phyloP scores from a whole-genome alignment of 1,139 yeast genomes.

The Taphrina pruni region DNA sequence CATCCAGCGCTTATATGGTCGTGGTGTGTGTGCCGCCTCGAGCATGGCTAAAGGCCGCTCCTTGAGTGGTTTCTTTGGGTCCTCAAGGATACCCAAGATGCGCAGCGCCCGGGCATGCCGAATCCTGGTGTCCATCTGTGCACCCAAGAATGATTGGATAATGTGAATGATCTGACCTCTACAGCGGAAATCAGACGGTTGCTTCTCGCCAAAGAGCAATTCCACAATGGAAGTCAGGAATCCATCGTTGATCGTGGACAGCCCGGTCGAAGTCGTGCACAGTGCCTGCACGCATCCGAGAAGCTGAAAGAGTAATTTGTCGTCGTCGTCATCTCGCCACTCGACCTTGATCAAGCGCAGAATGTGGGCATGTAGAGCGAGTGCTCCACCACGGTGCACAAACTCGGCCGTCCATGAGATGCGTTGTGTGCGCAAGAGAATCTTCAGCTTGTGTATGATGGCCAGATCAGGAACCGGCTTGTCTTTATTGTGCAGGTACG shows the following conservation, averaged over 20 bases:
- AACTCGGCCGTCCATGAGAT: slow-evolving; percentile 42
- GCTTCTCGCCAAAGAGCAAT: slow-evolving; percentile 43
- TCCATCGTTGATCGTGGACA: slow-evolving; percentile 3
- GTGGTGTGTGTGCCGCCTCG: slow-evolving; percentile 42
- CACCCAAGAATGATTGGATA: slow-evolving; percentile 16
- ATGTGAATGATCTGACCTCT: slow-evolving; percentile 41
- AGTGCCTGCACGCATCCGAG: slow-evolving; percentile 42
- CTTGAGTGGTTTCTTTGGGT: slow-evolving; percentile 27
- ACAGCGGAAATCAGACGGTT: slow-evolving; percentile 42
- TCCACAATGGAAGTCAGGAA: slow-evolving; percentile 22
- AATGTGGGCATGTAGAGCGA: slow-evolving; percentile 5
- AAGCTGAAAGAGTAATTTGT: slow-evolving; percentile 40
- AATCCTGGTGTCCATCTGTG: background rate
- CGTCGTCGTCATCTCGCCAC: slow-evolving; percentile 45
- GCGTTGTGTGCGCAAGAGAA: slow-evolving; percentile 41
- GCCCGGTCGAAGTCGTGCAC: slow-evolving; percentile 23
- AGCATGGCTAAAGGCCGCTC: slow-evolving; percentile 43
- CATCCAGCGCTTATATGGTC: slow-evolving; percentile 45
- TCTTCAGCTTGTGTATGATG: slow-evolving; percentile 33
- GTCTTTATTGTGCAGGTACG: background rate
- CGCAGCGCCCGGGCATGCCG: slow-evolving; percentile 36
- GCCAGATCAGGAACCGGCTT: background rate
- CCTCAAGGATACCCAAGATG: slow-evolving; percentile 41
- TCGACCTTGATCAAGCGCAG: slow-evolving; percentile 25
- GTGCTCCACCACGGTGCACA: slow-evolving; percentile 39